Evolutionary conservation across 495 filamentous ascomycete species (phyloP), one percentile per base, ranked within the genome.

Genomic region (Terfezia claveryi): DNA sequence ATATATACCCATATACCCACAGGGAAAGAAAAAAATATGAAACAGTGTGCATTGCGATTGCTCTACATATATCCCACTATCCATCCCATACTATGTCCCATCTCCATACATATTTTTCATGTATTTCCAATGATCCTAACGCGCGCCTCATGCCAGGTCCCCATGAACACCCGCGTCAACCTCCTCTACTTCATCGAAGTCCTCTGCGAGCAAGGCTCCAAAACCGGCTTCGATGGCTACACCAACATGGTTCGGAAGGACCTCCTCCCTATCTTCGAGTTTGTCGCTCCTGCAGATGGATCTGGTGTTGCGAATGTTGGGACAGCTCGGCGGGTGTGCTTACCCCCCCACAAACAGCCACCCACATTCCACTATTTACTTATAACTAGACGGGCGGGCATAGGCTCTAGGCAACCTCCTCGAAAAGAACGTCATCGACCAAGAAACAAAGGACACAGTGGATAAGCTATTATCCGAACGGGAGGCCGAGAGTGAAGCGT

Each of bases 111-210:
- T 32, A 54, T 58, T 23, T 46, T 7, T 1, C 27, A 32, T 32
- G 7, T 7, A 32, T 32, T 32, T 32, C 4, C 4, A 32, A 32
- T 32, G 27, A 32, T 32, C 27, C 27, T 32, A 32, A 32, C 7
- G 27, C 4, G 27, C 27, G 27, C 27, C 41, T 14, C 58, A 59
- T 23, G 41, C 32, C 55, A 89, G 77, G 92, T 83, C 62, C 85
- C 81, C 58, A 92, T 96, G 82, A 99, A 99, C 70, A 94, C 80
- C 50, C 74, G 89, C 49, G 92, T 93, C 36, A 99, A 99, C 63
- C 94, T 99, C 67, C 89, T 99, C 83, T 96, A 91, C 70, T 96
- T 99, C 72, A 80, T 96, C 64, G 89, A 96, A 66, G 81, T 87
- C 58, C 81, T 99, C 54, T 85, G 89, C 68, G 89, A 95, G 63